phyloP scores from a whole-genome alignment of 371 early-diverging fungal genomes.

The Chytridiales sp. region DNA sequence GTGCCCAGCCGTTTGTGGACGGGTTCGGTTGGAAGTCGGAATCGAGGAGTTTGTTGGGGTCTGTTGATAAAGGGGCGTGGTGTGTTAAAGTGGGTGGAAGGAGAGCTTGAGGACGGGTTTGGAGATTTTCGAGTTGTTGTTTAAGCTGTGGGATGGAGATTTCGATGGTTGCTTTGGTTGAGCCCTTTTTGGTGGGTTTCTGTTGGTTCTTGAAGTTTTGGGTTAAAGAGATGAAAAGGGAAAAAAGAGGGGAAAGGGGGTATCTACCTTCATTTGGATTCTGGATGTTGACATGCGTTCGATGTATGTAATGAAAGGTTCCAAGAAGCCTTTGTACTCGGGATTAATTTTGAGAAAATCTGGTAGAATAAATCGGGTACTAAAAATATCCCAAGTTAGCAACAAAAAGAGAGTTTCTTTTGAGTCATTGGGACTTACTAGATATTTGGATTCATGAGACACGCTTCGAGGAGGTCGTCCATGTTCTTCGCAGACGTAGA shows the following conservation, averaged over 20 bases:
- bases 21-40: no score
- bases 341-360: neutral
- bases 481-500: neutral
- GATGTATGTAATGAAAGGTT: slow-evolving; percentile 14
- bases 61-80: no score
- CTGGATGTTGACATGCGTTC: slow-evolving; percentile 5
- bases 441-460: slow-evolving; percentile 18
- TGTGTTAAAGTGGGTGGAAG: no score
- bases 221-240: neutral
- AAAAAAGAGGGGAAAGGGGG: neutral
- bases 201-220: neutral
- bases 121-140: no score
- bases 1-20: no score
- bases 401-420: neutral
- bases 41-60: no score
- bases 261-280: neutral
- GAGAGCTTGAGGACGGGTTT: no score
- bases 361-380: slow-evolving; percentile 3
- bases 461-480: slow-evolving; percentile 20
- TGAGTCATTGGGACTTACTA: slow-evolving; percentile 15
- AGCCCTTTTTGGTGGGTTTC: no score
- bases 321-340: neutral
- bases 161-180: no score
- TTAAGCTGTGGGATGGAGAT: no score
- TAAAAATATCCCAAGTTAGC: slow-evolving; percentile 1